Evolutionary conservation across 1,284 basidiomycete species (phyloP), one percentile per base, ranked within the genome.

Genomic region (Vanrija sp.): DNA sequence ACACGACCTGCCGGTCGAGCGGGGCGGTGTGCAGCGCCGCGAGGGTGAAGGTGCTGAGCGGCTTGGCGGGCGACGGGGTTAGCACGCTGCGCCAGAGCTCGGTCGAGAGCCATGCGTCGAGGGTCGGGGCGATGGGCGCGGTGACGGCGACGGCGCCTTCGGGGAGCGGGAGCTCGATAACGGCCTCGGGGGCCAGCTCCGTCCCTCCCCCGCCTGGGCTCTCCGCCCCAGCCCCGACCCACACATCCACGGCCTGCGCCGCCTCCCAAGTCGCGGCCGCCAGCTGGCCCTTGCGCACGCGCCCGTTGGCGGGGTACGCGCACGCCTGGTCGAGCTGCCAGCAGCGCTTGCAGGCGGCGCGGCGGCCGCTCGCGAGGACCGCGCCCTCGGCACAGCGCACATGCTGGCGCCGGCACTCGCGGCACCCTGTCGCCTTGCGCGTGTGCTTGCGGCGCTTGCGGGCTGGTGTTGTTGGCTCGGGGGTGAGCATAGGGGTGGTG

Each of bases 301-400:
- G 47, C 6, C 51, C 53, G 16, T 56, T 54, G 20, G 51, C 47
- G 12, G 61, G 61, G 39, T 62, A 62, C 45, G 45, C 56, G 36
- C 61, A 62, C 15, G 41, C 24, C 4, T 46, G 44, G 27, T 57
- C 61, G 18, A 53, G 51, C 37, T 62, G 56, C 43, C 49, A 55
- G 47, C 61, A 62, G 19, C 54, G 44, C 36, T 52, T 45, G 47
- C 61, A 62, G 16, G 56, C 43, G 25, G 58, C 41, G 45, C 58
- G 53, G 27, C 47, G 43, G 1, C 58, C 58, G 20, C 22, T 41
- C 1, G 27, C 18, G 8, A 46, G 15, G 15, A 51, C 16, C 0
- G 37, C 36, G 3, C 58, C 58, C 41, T 62, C 61, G 6, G 56
- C 46, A 35, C 61, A 62, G 22, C 60, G 60, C n/a, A 62, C 51